These are phyloP conservation scores for Eimeria sp. DNA, from an alignment of 169 alveolate genomes.

Conservation along the genomic window DNA sequence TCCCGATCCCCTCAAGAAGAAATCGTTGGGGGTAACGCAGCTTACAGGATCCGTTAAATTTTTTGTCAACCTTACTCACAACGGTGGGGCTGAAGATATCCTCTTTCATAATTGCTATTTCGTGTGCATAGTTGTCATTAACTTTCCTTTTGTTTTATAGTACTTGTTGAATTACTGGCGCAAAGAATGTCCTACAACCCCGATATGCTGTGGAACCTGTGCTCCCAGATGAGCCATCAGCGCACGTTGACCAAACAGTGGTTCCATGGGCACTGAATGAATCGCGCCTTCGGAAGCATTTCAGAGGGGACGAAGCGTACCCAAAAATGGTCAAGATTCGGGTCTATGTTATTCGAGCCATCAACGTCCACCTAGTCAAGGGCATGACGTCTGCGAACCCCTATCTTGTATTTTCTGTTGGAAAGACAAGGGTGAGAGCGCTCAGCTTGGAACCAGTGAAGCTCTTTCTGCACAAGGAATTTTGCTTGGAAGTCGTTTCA, in stretches of 20 bases:
- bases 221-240: constrained; percentile 56
- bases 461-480: not conserved
- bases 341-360: constrained; percentile 89
- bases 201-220: not conserved
- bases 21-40: constrained; percentile 62
- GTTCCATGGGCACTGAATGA: constrained; percentile 76
- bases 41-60: constrained; percentile 69
- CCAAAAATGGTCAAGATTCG: constrained; percentile 90
- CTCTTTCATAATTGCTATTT: not conserved
- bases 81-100: constrained; percentile 29
- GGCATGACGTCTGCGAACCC: constrained; percentile 85
- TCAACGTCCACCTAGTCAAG: constrained; percentile 84
- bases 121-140: not conserved
- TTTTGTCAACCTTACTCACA: constrained; percentile 73
- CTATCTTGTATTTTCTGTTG: constrained; percentile 87
- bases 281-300: constrained; percentile 66
- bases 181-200: not conserved
- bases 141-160: not conserved
- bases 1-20: constrained; percentile 68
- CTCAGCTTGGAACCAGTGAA: not conserved
- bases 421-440: constrained; percentile 86
- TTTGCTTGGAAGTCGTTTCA: not conserved
- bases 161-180: not conserved
- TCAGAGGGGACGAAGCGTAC: constrained; percentile 88
- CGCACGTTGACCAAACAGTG: constrained; percentile 63